Base-by-base conservation (phyloP, 371 early-diverging fungal genomes). In the Apophysomyces trapeziformis region DNA sequence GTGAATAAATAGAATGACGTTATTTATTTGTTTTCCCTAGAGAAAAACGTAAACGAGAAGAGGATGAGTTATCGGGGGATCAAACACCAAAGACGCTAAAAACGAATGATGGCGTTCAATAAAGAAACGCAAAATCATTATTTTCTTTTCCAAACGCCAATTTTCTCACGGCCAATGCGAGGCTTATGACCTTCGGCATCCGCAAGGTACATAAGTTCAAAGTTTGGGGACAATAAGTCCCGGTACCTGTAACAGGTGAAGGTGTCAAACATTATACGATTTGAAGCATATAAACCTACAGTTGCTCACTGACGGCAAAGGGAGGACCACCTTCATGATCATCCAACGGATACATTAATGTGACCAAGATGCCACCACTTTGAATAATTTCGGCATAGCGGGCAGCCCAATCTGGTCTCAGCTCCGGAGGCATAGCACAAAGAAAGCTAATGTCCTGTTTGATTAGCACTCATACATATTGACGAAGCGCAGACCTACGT, bases 311-410 rank as follows among this genome's bases (percentile, higher is more conserved):
- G n/a, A 91, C 76, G 16, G 85, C 62, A 61, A 83, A 92, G 14
- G 93, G 93, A 14, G 93, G 93, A 0, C 91, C 90, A 38, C 77
- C 76, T 58, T 77, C 78, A 61, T 82, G 80, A 0, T 64, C 80
- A 65, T 60, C 76, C 26, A 93, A 47, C 16, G 96, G 96, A 63
- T 71, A 96, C 89, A 95, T 95, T 45, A 93, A 80, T 8, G 91
- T 86, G 50, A 96, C 84, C 64, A 96, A 77, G n/a, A 87, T 70
- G 32, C 95, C 96, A 18, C 89, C 95, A 35, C 86, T 84, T 32
- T 71, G 50, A 44, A 94, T 82, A 61, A 95, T 73, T 56, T 90
- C 87, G 8, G 85, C 84, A 75, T 92, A 92, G 38, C 88, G 82
- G 2, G 57, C 47, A 38, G 89, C 93, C 96, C 96, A 96, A 14